phyloP scores from a whole-genome alignment of 169 alveolate species.

The Haemoproteus tartakovskyi region DNA sequence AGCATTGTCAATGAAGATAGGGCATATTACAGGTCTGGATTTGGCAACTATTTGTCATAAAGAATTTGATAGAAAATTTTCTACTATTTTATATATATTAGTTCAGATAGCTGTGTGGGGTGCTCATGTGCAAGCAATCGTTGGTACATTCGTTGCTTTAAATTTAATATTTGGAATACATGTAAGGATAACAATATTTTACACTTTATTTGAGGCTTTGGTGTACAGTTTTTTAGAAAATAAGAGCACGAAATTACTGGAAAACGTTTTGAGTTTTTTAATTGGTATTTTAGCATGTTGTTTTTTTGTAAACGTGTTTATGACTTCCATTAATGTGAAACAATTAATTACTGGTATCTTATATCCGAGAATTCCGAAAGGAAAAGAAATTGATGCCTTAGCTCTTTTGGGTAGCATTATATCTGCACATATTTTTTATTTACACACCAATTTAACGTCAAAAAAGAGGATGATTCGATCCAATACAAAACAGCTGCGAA shows the following conservation, averaged over 20 bases:
- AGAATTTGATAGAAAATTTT: slow-evolving; percentile 42
- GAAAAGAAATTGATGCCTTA: slow-evolving; percentile 50
- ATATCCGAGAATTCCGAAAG: slow-evolving; percentile 44
- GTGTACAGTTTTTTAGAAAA: slow-evolving; percentile 47
- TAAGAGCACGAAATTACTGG: slow-evolving; percentile 28
- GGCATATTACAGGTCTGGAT: slow-evolving; percentile 71
- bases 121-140: slow-evolving; percentile 58
- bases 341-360: slow-evolving; percentile 21
- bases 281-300: slow-evolving; percentile 35
- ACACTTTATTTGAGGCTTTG: slow-evolving; percentile 46
- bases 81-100: slow-evolving; percentile 15
- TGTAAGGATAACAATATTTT: slow-evolving; percentile 40
- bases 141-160: slow-evolving; percentile 48
- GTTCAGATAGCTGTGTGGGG: slow-evolving; percentile 64
- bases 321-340: slow-evolving; percentile 37
- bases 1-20: slow-evolving; percentile 69
- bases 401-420: slow-evolving; percentile 48
- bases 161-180: slow-evolving; percentile 50
- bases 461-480: slow-evolving; percentile 29
- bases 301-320: slow-evolving; percentile 51
- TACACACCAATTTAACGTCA: slow-evolving; percentile 56
- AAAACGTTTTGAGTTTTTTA: slow-evolving; percentile 47
- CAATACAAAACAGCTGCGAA: slow-evolving; percentile 21
- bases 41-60: slow-evolving; percentile 65
- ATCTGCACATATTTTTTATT: slow-evolving; percentile 60